phyloP scores from a whole-genome alignment of 225 moss, liverwort and hornwort species.

The Marchantia paleacea region DNA sequence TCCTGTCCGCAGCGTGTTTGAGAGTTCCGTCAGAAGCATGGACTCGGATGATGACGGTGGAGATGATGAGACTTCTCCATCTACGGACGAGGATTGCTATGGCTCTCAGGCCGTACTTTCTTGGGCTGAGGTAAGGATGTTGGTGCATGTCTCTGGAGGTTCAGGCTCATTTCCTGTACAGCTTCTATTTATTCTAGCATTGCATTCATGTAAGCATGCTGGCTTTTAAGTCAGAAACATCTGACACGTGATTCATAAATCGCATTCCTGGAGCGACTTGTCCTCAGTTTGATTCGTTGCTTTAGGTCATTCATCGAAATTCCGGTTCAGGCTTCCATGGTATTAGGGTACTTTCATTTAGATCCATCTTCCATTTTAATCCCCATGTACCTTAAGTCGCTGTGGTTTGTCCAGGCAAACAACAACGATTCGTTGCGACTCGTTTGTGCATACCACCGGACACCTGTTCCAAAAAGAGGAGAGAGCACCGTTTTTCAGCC shows the following conservation, averaged over 20 bases:
- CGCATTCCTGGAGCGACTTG: too few species aligned
- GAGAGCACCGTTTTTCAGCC: slow-evolving; percentile 65
- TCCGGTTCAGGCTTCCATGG: too few species aligned
- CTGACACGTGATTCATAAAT: too few species aligned
- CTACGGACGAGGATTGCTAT: slow-evolving; percentile 62
- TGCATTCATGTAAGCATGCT: too few species aligned
- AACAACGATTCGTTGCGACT: slow-evolving; percentile 86
- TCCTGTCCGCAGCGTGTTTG: slow-evolving; percentile 49
- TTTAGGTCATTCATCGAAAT: too few species aligned
- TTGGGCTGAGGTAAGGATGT: slow-evolving; percentile 80
- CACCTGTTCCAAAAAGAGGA: slow-evolving; percentile 62
- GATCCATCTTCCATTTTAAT: background rate
- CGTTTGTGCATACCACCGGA: slow-evolving; percentile 79
- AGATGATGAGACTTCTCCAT: slow-evolving; percentile 67
- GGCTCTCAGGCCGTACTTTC: slow-evolving; percentile 80
- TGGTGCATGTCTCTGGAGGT: too few species aligned
- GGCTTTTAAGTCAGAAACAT: too few species aligned
- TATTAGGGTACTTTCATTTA: background rate
- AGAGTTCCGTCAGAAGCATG: slow-evolving; percentile 77
- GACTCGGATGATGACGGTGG: slow-evolving; percentile 83
- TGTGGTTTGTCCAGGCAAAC: slow-evolving; percentile 53
- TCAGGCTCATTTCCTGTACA: too few species aligned
- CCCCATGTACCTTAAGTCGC: background rate
- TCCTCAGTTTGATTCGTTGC: too few species aligned
- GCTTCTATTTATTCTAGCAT: too few species aligned